Evolutionary conservation across 2,329 filamentous ascomycete genomes (phyloP), one percentile per base, ranked within the genome.

Genomic region (Sporothrix pseudoabietina): DNA sequence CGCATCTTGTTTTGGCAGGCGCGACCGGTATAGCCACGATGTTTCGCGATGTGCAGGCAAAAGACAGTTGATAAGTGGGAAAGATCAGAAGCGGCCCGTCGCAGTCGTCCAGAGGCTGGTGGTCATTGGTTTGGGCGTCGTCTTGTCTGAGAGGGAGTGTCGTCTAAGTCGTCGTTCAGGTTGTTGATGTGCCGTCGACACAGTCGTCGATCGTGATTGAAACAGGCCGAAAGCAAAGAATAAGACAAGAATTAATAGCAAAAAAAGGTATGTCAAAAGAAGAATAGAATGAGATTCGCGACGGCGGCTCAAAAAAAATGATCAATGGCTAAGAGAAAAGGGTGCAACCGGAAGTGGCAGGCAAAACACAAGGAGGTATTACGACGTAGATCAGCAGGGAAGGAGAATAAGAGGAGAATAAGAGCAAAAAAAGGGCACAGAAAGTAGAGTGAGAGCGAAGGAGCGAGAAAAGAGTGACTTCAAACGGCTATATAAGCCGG

Each of bases 311-410:
- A 52, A 52, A 35, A 35, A 35, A 47, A n/a, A 32, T 26, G 19
- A 49, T 66, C 44, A 68, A 49, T 35, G 65, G 65, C 22, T 52
- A 68, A 68, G 35, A 35, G 30, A 35, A 68, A 30, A n/a, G 16
- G 6, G 57, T 10, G 65, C 14, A 52, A 22, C 65, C 44, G 65
- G 44, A 68, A 35, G 30, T 22, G 26, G 44, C 41, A 52, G 61
- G 26, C 65, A 52, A 52, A 68, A 68, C 65, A 68, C 65, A 52
- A 26, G 5, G 30, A 52, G 8, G 65, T 6, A n/a, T n/a, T n/a
- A n/a, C n/a, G n/a, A n/a, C n/a, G n/a, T n/a, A 26, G 26, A 26
- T 26, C 26, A 26, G 26, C 2, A 26, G 2, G 26, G 26, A 26
- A 26, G 26, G 26, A 52, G 65, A 52, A 52, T 44, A 68, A 68